Percentiles rank a stretch among this genome's conserved stretches.
Conservation (phyloP, 2,329 filamentous ascomycete genomes). For the Pseudopyricularia cyperi region DNA sequence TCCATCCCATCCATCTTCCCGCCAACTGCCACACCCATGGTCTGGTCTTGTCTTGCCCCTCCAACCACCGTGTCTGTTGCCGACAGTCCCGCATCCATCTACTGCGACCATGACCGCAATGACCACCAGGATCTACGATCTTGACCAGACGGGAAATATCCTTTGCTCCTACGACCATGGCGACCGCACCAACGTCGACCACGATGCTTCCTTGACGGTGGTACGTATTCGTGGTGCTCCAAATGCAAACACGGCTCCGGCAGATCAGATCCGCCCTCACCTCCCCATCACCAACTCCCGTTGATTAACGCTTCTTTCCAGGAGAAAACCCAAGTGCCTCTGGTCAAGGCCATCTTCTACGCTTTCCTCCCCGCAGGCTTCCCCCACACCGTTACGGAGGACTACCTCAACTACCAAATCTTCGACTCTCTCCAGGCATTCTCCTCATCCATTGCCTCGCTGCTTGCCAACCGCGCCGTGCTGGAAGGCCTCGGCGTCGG, state of each 20-base stretch:
- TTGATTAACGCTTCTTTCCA: constrained; percentile 5
- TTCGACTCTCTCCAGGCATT: constrained; percentile 75
- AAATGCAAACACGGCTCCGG: too few species aligned
- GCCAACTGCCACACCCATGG: neutral
- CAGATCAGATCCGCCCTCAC: neutral
- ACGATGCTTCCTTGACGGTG: constrained; percentile 7
- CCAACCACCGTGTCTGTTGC: neutral
- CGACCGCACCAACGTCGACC: constrained; percentile 10
- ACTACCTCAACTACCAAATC: constrained; percentile 64
- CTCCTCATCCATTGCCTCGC: constrained; percentile 65
- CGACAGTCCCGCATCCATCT: neutral
- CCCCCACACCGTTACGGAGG: constrained; percentile 70
- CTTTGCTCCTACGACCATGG: constrained; percentile 17
- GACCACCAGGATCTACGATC: constrained; percentile 20
- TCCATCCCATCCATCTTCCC: neutral
- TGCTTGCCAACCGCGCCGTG: constrained; percentile 72
- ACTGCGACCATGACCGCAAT: constrained; percentile 4
- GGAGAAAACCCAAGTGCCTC: constrained; percentile 21
- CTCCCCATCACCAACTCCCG: neutral
- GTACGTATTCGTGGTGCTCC: constrained; percentile 9
- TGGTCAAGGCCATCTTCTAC: constrained; percentile 36
- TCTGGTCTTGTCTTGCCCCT: neutral
- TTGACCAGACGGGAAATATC: constrained; percentile 23
- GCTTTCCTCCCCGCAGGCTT: constrained; percentile 82
- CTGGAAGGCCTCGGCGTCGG: constrained; percentile 73